Evolutionary conservation across 305 asterid species (phyloP).

Genomic region (Rubia occidens): DNA sequence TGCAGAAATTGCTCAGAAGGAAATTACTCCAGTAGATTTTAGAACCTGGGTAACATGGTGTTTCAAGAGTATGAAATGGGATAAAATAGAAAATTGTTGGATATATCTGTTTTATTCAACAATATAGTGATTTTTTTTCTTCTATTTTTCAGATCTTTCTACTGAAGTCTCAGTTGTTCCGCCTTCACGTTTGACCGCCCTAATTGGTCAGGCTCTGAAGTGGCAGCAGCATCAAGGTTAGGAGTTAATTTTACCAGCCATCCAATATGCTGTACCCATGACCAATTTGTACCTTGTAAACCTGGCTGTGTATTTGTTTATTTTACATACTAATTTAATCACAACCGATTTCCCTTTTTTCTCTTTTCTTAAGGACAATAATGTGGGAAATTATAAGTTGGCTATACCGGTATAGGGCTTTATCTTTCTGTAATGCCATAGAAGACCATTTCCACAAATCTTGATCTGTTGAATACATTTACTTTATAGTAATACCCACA

Average conservation of each 20-base stretch:
- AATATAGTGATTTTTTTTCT: constrained; percentile 12
- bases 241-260: not conserved
- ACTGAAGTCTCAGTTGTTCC: constrained; percentile 98
- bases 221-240: constrained; percentile 99
- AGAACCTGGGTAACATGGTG: not conserved
- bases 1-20: not conserved
- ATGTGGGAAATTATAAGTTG: not conserved
- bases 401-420: not conserved
- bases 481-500: not conserved
- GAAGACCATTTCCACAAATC: not conserved
- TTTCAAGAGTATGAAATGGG: not conserved
- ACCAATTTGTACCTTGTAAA: not conserved
- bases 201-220: constrained; percentile 96
- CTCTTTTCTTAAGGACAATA: not conserved
- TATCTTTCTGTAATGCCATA: not conserved
- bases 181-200: constrained; percentile 91
- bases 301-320: not conserved
- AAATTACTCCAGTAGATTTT: not conserved
- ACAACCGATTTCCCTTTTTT: not conserved
- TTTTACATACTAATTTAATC: not conserved
- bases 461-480: not conserved
- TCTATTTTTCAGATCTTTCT: constrained; percentile 60
- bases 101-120: not conserved
- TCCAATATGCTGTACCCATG: not conserved
- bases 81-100: not conserved